Base-by-base conservation (phyloP, 73 alveolate species). In the Paramecium pentaurelia region DNA sequence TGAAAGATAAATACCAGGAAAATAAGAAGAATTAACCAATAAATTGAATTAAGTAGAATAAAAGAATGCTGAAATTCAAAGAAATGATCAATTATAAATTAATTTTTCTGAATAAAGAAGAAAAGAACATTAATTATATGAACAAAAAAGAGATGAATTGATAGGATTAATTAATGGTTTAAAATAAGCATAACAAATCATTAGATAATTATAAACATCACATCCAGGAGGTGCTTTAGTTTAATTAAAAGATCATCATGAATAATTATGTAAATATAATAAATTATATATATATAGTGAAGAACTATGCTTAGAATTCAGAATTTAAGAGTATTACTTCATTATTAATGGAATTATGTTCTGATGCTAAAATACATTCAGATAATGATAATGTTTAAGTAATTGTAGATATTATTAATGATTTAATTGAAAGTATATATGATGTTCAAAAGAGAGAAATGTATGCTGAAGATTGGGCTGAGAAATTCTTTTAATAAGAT, bases 391-490 rank as follows among this genome's bases (percentile, higher is more conserved):
- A 49, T 45, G 91, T 80, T 1, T 80, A 80, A 80, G 91, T 80
- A 14, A 47, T 80, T 9, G 34, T 80, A 9, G 91, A 80, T 49
- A 80, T 80, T 7, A 80, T 80, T 20, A 27, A 40, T 18, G 91
- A 80, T 47, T 44, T 80, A 12, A 47, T 80, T 18, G 91, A 80
- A 80, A 80, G 91, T 18, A 80, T 80, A 3, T 80, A 25, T 45
- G 91, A 80, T 25, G 91, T 80, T 14, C 18, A 80, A 47, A 80
- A 80, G 91, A 80, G 58, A 22, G 91, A 80, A 49, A 80, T 80
- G 91, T 80, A 80, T 80, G 91, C 91, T 80, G 91, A 80, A 28
- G 91, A 80, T 80, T 80, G 91, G 91, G 91, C 91, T 14, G 42
- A 80, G 30, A 80, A 80, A 30, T 80, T 80, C 91, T 80, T 80